Conservation (phyloP, 805 yeast genomes). For the Cyberlindnera xylosilytica region DNA sequence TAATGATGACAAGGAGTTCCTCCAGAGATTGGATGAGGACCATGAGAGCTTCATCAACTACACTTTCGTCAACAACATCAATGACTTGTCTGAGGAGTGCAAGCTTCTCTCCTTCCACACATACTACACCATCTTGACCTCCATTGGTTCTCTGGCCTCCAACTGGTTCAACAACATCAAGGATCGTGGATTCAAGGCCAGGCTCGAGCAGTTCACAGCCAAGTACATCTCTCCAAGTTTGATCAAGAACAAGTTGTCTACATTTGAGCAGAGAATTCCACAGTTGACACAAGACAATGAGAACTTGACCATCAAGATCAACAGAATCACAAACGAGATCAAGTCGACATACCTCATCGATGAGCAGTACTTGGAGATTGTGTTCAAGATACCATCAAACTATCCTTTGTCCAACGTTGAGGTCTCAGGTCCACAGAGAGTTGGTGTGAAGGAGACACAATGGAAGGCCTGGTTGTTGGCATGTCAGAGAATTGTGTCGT, state of each 20-base stretch:
- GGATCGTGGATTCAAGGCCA: slow-evolving; percentile 58
- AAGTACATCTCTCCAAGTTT: slow-evolving; percentile 62
- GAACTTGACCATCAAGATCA: slow-evolving; percentile 55
- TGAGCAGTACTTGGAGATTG: slow-evolving; percentile 81
- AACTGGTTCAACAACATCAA: slow-evolving; percentile 71
- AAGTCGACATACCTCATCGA: slow-evolving; percentile 74
- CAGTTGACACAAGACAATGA: slow-evolving; percentile 33
- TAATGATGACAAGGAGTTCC: slow-evolving; percentile 24
- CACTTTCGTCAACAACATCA: slow-evolving; percentile 9
- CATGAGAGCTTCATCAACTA: slow-evolving; percentile 25
- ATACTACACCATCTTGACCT: slow-evolving; percentile 45
- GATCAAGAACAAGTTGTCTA: slow-evolving; percentile 52
- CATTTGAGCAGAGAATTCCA: slow-evolving; percentile 42
- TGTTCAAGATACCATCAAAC: slow-evolving; percentile 64
- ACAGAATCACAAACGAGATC: slow-evolving; percentile 61
- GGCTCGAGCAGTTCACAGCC: slow-evolving; percentile 61
- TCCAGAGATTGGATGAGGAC: slow-evolving; percentile 18
- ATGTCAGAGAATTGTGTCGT: slow-evolving; percentile 75
- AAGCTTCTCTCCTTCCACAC: slow-evolving; percentile 45
- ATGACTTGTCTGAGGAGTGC: slow-evolving; percentile 26
- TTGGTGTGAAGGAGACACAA: slow-evolving; percentile 87
- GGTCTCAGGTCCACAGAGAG: slow-evolving; percentile 73
- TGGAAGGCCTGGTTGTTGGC: slow-evolving; percentile 96
- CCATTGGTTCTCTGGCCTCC: slow-evolving; percentile 56
- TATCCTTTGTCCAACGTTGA: slow-evolving; percentile 77